Evolutionary conservation across 2,329 filamentous ascomycete species (phyloP), one percentile per base, ranked within the genome.

Genomic region (Epichloe amarillans): DNA sequence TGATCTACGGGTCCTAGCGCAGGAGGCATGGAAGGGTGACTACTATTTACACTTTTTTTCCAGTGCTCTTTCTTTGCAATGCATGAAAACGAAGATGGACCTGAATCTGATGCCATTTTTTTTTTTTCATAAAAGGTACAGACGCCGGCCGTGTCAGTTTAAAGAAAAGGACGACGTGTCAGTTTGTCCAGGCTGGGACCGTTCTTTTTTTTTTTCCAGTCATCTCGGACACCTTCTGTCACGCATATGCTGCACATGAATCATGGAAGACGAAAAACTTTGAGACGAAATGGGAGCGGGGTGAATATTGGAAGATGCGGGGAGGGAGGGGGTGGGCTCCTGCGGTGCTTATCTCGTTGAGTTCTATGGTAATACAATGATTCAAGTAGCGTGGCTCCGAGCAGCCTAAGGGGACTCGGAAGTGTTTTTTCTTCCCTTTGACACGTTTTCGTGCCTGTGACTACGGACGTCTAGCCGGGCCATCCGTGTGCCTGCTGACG

Each of bases 231-330:
- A 30, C 8, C 3, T 30, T 26, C 26, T 30, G 43, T 35, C 43
- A 33, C 21, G 30, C 23, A 36, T n/a, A 49, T 42, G 47, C 38
- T 49, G 35, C 38, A 49, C 38, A 49, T 35, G 47, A 49, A 40
- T 49, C 23, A 49, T 37, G 47, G 43, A 46, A 8, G 26, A 42
- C 10, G n/a, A 40, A 26, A 26, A 21, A 17, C 26, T 30, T 10
- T 30, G 41, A 26, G 12, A 26, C 21, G 41, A 11, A 12, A 17
- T 4, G 17, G 39, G 17, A 3, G 10, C 17, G 17, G 26, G 1
- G 1, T 5, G 21, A 23, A 23, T 23, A 23, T 23, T 5, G 21
- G 21, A 5, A 23, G 21, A 23, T 23, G 21, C 21, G 21, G 21
- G 21, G 21, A 23, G 5, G 21, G 19, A 23, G 5, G 21, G 19